Percentiles rank a stretch among this genome's conserved stretches.
Evolutionary conservation across 306 rosid genomes (phyloP).

Genomic region (Gleditsia sinensis): DNA sequence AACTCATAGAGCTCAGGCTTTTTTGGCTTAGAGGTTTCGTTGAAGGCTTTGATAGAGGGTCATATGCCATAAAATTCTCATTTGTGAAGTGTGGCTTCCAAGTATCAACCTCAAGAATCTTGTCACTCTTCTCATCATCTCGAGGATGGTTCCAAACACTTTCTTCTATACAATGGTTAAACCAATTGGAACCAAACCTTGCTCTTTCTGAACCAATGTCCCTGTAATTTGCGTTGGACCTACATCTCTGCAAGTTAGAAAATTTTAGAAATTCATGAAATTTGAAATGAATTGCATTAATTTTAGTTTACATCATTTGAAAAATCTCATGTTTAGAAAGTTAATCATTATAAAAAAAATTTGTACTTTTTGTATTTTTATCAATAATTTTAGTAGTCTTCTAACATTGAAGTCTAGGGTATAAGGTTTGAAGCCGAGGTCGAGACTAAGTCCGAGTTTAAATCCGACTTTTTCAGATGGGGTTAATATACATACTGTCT

Average conservation of each 20-base stretch:
- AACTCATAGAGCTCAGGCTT: slow-evolving; percentile 42
- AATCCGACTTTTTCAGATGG: too few species aligned
- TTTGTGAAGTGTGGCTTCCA: slow-evolving; percentile 76
- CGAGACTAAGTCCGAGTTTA: too few species aligned
- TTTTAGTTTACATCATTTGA: too few species aligned
- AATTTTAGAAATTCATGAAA: too few species aligned
- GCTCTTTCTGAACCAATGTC: slow-evolving; percentile 50
- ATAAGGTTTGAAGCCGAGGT: too few species aligned
- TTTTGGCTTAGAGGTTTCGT: slow-evolving; percentile 46
- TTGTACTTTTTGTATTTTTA: too few species aligned
- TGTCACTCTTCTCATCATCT: slow-evolving; percentile 68
- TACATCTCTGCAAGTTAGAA: slow-evolving; percentile 66
- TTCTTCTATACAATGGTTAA: slow-evolving; percentile 87
- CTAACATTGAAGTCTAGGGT: too few species aligned
- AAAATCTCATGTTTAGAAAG: too few species aligned
- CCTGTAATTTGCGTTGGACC: slow-evolving; percentile 71
- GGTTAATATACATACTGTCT: too few species aligned
- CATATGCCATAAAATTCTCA: slow-evolving; percentile 34
- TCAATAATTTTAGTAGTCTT: too few species aligned
- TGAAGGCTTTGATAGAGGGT: slow-evolving; percentile 63
- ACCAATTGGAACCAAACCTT: slow-evolving; percentile 55
- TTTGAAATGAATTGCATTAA: too few species aligned
- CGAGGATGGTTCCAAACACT: slow-evolving; percentile 40
- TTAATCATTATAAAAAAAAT: too few species aligned
- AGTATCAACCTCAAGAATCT: slow-evolving; percentile 94